Base-by-base conservation (phyloP, 805 yeast species). In the Pichia ethanolica region DNA sequence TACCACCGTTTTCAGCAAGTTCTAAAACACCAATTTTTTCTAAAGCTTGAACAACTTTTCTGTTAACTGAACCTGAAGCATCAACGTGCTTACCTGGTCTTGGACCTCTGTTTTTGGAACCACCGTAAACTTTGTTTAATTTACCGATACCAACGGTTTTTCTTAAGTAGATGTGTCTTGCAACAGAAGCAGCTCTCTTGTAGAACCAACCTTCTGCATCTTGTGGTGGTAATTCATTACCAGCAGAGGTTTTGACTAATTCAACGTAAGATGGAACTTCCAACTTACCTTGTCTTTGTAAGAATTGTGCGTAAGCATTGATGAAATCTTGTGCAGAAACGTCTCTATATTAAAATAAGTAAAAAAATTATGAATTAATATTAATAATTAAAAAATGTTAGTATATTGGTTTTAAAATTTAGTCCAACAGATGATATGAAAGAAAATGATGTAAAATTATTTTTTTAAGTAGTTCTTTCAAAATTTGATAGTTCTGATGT, bases 251-350 rank as follows among this genome's bases (percentile, higher is more conserved):
- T 89, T 93, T 93, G 80, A 93, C 99, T 68, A 91, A 77, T 82
- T 93, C 99, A 74, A 93, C 98, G 86, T 90, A 93, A 75, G 97
- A 97, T 81, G 99, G 99, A 69, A 93, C 93, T 75, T 91, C 98
- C 73, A 93, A 85, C 79, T 89, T 90, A 83, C 98, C 99, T 82
- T 95, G 99, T 79, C 98, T 89, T 83, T 93, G 98, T 79, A 93
- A 87, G 88, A 93, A 93, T 74, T 87, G 87, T 70, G 99, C 98
- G 83, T 93, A 93, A 78, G 98, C 96, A 82, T 89, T 89, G 78
- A 93, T 91, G 82, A 93, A 93, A 64, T 88, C 95, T 86, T 93
- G 98, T 77, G 99, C 99, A 79, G 98, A 97, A 79, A 93, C 99
- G 97, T 93, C 99, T 86, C 97, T 89, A 68, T 66, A 67, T 42